These are phyloP conservation scores for Salpingoeca rosetta DNA, from an alignment of 78 protist species.

Conservation along the genomic window DNA sequence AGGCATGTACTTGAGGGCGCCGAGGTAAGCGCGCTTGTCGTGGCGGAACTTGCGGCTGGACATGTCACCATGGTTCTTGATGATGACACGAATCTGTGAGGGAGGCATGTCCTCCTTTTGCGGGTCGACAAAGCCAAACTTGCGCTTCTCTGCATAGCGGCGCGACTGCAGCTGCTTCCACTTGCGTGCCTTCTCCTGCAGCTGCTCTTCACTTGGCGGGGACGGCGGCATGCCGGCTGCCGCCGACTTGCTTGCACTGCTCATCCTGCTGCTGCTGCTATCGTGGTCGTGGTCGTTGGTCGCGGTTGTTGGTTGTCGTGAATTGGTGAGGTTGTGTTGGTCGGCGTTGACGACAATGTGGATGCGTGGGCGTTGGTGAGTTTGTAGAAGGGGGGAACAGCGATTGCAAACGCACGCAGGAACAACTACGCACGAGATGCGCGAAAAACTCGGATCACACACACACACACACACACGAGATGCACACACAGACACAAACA, in stretches of 20 bases:
- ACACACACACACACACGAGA: too few species aligned
- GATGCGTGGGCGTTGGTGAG: too few species aligned
- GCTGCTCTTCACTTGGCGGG: neutral
- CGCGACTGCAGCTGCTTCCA: conserved; percentile 82
- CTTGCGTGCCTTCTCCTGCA: conserved; percentile 11
- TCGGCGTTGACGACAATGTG: too few species aligned
- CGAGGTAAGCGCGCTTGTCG: conserved; percentile 96
- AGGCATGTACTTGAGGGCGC: conserved; percentile 97
- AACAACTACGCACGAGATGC: too few species aligned
- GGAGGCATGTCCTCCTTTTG: conserved; percentile 93
- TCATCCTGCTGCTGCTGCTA: too few species aligned
- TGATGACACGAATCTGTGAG: conserved; percentile 91
- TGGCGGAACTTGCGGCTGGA: conserved; percentile 68
- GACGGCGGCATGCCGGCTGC: neutral
- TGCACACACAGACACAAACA: too few species aligned
- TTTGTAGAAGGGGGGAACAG: too few species aligned
- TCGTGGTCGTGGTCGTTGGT: too few species aligned
- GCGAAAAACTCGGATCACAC: too few species aligned
- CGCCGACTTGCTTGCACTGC: neutral
- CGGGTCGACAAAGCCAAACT: conserved; percentile 76
- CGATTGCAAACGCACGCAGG: too few species aligned
- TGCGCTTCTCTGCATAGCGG: conserved; percentile 80
- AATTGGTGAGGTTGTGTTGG: too few species aligned
- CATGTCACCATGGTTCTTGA: conserved; percentile 99
- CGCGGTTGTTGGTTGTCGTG: too few species aligned